Evolutionary conservation across 495 filamentous ascomycete genomes (phyloP), one percentile per base, ranked within the genome.

Genomic region (Aspergillus sclerotioniger): DNA sequence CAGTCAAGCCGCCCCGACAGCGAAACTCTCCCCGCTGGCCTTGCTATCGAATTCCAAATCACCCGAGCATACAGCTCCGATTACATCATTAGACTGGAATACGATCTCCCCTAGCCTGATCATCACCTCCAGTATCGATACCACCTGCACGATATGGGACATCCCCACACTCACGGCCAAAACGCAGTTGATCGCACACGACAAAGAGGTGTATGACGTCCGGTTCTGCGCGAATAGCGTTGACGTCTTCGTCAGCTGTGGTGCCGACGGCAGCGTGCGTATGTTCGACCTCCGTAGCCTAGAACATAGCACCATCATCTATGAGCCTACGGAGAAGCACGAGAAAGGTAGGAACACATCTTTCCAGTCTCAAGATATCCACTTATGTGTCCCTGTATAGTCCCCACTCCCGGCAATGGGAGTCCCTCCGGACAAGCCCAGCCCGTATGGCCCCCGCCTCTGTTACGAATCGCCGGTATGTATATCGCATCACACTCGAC

Each of bases 71-170:
- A 98, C 94, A 8, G 94, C 94, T 5, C 94, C 94, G 8, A 84
- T 99, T 43, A 99, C 94, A 3, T 95, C 91, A 8, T 78, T 99
- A 25, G 94, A 99, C 73, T 99, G 94, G 94, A 99, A 99, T 60
- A 94, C 89, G 6, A 86, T 98, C 44, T 94, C 90, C 6, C 94
- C 94, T 4, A 96, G 92, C 68, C 75, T 98, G 39, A 99, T 99
- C 65, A 99, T 99, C 59, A 99, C 94, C 0, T 96, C 90, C 3
- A 97, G 93, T 69, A 99, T 99, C 60, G 94, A 99, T 69, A 99
- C 94, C 0, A 99, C 94, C 1, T 99, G 94, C 74, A 99, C 94
- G n/a, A 98, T 99, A 56, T 99, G 94, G 94, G 94, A 99, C 66
- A 99, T 99, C 29, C 94, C 94, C 3, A 96, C 94, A 3, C 76